Evolutionary conservation across 768 basidiomycete genomes (phyloP).

Genomic region (Rhizopogon salebrosus): DNA sequence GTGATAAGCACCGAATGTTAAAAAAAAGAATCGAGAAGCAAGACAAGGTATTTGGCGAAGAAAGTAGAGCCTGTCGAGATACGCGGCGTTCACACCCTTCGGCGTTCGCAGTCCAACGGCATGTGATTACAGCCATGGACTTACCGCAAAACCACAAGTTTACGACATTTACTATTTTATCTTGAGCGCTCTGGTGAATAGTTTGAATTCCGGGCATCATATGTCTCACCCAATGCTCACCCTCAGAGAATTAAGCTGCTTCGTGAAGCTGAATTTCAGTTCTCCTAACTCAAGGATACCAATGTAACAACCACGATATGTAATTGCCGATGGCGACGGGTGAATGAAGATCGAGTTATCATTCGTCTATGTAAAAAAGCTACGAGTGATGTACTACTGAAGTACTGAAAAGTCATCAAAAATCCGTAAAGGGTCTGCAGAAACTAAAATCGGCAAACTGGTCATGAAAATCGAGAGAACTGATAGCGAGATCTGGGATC

Average conservation of each 20-base stretch:
- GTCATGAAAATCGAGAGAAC: not conserved
- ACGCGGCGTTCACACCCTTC: not conserved
- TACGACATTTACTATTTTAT: not conserved
- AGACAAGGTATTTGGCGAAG: not conserved
- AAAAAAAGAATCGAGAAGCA: not conserved
- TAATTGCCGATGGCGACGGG: not conserved
- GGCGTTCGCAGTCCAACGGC: not conserved
- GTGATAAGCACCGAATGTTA: too few relatives aligned
- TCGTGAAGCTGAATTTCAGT: not conserved
- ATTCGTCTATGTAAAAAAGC: conserved; percentile 13
- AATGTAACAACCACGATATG: not conserved
- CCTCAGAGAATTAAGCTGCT: too few relatives aligned
- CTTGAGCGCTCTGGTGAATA: not conserved
- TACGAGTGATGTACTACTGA: not conserved
- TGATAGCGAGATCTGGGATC: not conserved
- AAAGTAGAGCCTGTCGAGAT: not conserved
- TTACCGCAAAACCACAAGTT: not conserved
- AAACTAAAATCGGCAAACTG: conserved; percentile 26
- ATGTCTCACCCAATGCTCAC: too few relatives aligned
- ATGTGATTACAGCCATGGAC: conserved; percentile 1
- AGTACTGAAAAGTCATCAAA: conserved; percentile 14
- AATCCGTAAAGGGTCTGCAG: conserved; percentile 18
- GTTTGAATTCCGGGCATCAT: not conserved
- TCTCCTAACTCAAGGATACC: not conserved
- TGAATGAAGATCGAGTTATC: conserved; percentile 12